phyloP scores from a whole-genome alignment of 352 stramenopile species.

The Globisporangium iwayamae region DNA sequence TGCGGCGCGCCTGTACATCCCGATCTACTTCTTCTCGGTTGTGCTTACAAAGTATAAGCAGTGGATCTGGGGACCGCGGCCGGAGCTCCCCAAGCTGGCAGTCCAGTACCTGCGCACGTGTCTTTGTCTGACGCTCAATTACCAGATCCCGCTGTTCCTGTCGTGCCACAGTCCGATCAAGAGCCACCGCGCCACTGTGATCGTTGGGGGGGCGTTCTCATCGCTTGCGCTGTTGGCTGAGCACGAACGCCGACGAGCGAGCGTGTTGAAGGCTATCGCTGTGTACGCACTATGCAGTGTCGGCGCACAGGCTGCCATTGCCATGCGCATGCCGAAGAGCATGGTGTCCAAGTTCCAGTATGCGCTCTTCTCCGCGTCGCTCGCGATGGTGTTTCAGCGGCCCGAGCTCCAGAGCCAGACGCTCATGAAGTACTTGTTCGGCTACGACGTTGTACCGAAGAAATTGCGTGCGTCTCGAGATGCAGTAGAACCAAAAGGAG shows the following conservation, averaged over 20 bases:
- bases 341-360: constrained; percentile 33
- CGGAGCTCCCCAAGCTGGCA: constrained; percentile 26
- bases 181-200: constrained; percentile 28
- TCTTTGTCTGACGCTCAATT: constrained; percentile 53
- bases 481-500: not conserved
- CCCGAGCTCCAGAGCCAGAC: constrained; percentile 38
- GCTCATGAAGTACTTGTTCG: constrained; percentile 57
- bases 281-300: constrained; percentile 46
- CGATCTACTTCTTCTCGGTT: constrained; percentile 60
- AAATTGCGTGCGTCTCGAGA: not conserved
- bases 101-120: constrained; percentile 57
- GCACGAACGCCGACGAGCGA: constrained; percentile 44
- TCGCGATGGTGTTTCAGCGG: constrained; percentile 45
- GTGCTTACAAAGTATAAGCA: constrained; percentile 53
- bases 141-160: constrained; percentile 47
- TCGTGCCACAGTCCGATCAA: constrained; percentile 46
- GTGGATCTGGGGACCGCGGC: constrained; percentile 57
- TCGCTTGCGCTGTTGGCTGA: constrained; percentile 47
- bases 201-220: constrained; percentile 35
- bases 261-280: constrained; percentile 53
- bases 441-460: constrained; percentile 22
- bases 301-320: constrained; percentile 24
- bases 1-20: constrained; percentile 47
- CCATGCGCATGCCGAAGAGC: constrained; percentile 18
- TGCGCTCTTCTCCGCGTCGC: constrained; percentile 31